phyloP scores from a whole-genome alignment of 106 monocot species.

The Triglochin maritima region DNA sequence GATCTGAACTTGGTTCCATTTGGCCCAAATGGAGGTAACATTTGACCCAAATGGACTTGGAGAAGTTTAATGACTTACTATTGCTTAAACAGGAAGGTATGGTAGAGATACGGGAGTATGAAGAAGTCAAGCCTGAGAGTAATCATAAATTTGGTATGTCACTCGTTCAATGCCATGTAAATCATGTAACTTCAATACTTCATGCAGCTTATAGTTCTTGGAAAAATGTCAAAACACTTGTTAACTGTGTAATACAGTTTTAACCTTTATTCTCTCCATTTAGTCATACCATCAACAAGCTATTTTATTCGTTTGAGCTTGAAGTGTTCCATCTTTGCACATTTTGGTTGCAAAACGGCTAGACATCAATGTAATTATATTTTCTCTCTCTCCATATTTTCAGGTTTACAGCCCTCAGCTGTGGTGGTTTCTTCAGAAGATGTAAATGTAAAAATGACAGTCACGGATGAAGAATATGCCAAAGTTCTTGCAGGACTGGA shows the following conservation, averaged over 20 bases:
- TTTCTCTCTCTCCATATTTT: not conserved
- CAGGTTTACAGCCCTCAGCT: slow-evolving; percentile 5
- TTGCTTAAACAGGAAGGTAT: slow-evolving; percentile 63
- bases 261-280: too few species aligned
- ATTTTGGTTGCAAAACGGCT: too few species aligned
- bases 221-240: too few species aligned
- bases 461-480: slow-evolving; percentile 51
- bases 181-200: not conserved
- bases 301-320: too few species aligned
- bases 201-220: too few species aligned
- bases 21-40: too few species aligned
- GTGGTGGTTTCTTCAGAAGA: slow-evolving; percentile 4
- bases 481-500: slow-evolving; percentile 58
- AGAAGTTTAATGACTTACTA: not conserved
- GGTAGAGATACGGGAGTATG: slow-evolving; percentile 92
- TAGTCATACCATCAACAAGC: too few species aligned
- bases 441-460: slow-evolving; percentile 20
- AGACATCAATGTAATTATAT: too few species aligned
- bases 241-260: too few species aligned
- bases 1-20: too few species aligned
- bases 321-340: too few species aligned
- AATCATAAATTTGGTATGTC: slow-evolving; percentile 20
- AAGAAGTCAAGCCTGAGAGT: slow-evolving; percentile 27
- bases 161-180: not conserved
- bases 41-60: too few species aligned